phyloP scores from a whole-genome alignment of 805 yeast genomes.

The Candida silvicultrix region DNA sequence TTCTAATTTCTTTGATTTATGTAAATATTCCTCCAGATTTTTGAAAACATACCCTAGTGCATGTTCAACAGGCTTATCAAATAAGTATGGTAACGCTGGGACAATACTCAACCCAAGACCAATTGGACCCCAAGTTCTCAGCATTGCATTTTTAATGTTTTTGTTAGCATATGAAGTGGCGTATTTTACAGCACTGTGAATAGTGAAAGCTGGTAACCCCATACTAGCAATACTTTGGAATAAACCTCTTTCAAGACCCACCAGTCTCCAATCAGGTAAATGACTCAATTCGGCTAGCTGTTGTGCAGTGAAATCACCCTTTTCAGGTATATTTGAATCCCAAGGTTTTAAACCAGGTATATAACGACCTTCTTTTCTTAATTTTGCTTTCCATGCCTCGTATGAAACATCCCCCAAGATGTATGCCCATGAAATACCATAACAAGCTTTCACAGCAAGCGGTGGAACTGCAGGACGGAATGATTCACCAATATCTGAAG shows the following conservation, averaged over 20 bases:
- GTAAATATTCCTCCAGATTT: constrained; percentile 32
- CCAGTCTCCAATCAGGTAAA: constrained; percentile 62
- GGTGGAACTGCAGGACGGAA: constrained; percentile 81
- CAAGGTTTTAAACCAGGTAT: constrained; percentile 62
- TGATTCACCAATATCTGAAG: constrained; percentile 83
- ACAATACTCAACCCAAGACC: constrained; percentile 72
- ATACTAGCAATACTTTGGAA: constrained; percentile 80
- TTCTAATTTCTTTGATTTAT: constrained; percentile 7
- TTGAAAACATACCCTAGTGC: constrained; percentile 59
- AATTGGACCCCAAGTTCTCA: constrained; percentile 71
- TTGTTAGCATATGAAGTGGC: constrained; percentile 53
- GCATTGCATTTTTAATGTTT: constrained; percentile 37
- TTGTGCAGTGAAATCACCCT: constrained; percentile 25
- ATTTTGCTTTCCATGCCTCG: constrained; percentile 65
- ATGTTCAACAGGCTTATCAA: constrained; percentile 78
- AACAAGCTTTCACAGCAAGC: constrained; percentile 52
- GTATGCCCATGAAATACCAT: constrained; percentile 73
- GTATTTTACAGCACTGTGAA: constrained; percentile 69
- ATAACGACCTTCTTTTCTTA: constrained; percentile 61
- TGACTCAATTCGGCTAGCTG: constrained; percentile 31
- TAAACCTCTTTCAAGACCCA: constrained; percentile 62
- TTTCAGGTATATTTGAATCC: constrained; percentile 39
- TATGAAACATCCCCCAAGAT: constrained; percentile 68
- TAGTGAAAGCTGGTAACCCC: constrained; percentile 85
- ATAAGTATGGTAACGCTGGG: constrained; percentile 69